Evolutionary conservation across 441 rosid genomes (phyloP), one percentile per base, ranked within the genome.

Genomic region (Croton setiger): DNA sequence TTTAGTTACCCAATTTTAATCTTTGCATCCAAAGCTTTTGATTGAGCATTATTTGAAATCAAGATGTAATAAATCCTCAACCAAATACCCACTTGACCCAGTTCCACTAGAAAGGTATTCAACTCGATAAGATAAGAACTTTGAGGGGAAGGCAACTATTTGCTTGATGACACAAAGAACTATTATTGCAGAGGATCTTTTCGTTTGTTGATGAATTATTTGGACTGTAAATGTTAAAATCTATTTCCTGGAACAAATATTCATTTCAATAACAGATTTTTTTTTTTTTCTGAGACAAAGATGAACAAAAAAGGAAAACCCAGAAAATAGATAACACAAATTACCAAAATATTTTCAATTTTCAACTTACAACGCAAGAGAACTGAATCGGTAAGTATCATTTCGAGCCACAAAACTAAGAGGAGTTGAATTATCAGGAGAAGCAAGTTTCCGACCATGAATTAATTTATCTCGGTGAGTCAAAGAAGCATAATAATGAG

Each of bases 21-120:
- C 11, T 48, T 85, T 67, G 97, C 86, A 21, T 85, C 77, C 33
- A 85, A 72, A 62, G 83, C 45, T 72, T 82, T 82, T 21, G 83
- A 39, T 47, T 64, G 75, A 71, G 79, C 21, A 9, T 82, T 73
- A 27, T 86, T 82, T 0, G 90, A 81, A 23, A 62, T 73, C 53
- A 95, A 81, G n/a, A 79, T 86, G 99, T 80, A 95, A 82, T 21
- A 78, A 75, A 77, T 92, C 99, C 80, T 95, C 87, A 1, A 90
- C 92, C 72, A 87, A 75, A 73, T 70, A 58, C 74, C 99, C 99
- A 61, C 75, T 82, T 66, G 99, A 81, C 10, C 93, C 80, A 63
- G 98, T 92, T 65, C 74, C 84, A 69, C 85, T 83, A 36, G 98
- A 90, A 43, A 95, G 93, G 82, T 95, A 95, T 17, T 48, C 39